These are phyloP conservation scores for Ascochyta lentis DNA, from an alignment of 2,329 filamentous ascomycete species.

Conservation along the genomic window DNA sequence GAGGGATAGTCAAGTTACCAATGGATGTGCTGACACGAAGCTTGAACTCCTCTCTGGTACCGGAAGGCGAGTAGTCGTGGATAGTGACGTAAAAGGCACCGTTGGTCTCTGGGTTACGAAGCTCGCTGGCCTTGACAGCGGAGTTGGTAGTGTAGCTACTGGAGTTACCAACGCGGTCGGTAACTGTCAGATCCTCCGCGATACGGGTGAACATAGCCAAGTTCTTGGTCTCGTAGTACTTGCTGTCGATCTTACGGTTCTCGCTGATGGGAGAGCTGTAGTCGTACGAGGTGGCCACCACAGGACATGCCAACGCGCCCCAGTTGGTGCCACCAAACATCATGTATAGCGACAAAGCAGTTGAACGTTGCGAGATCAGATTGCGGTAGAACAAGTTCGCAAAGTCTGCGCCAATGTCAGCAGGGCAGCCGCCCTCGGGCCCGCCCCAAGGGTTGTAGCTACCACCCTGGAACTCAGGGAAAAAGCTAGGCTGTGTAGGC, in stretches of 20 bases:
- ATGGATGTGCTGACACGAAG: slow-evolving; percentile 63
- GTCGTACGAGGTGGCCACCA: slow-evolving; percentile 68
- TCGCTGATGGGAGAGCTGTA: slow-evolving; percentile 69
- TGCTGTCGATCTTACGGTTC: slow-evolving; percentile 63
- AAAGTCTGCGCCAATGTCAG: slow-evolving; percentile 64
- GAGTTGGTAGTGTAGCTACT: slow-evolving; percentile 60
- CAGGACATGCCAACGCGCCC: slow-evolving; percentile 64
- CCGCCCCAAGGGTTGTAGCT: slow-evolving; percentile 69
- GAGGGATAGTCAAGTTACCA: slow-evolving; percentile 62
- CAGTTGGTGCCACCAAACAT: slow-evolving; percentile 70
- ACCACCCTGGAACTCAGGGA: slow-evolving; percentile 67
- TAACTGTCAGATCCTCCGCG: slow-evolving; percentile 63
- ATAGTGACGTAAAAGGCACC: slow-evolving; percentile 66
- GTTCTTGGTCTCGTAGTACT: slow-evolving; percentile 70
- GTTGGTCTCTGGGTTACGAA: slow-evolving; percentile 65
- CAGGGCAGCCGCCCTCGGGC: slow-evolving; percentile 62
- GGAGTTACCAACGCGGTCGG: slow-evolving; percentile 58
- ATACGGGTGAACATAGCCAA: slow-evolving; percentile 65
- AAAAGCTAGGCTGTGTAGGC: slow-evolving; percentile 59
- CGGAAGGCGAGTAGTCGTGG: slow-evolving; percentile 61
- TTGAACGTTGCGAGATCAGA: slow-evolving; percentile 65
- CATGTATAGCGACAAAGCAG: slow-evolving; percentile 69
- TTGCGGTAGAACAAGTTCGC: slow-evolving; percentile 70
- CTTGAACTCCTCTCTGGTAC: slow-evolving; percentile 60
- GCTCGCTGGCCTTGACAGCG: slow-evolving; percentile 61